Conservation (phyloP, 352 stramenopile genomes). For the Phytophthora tubulina region DNA sequence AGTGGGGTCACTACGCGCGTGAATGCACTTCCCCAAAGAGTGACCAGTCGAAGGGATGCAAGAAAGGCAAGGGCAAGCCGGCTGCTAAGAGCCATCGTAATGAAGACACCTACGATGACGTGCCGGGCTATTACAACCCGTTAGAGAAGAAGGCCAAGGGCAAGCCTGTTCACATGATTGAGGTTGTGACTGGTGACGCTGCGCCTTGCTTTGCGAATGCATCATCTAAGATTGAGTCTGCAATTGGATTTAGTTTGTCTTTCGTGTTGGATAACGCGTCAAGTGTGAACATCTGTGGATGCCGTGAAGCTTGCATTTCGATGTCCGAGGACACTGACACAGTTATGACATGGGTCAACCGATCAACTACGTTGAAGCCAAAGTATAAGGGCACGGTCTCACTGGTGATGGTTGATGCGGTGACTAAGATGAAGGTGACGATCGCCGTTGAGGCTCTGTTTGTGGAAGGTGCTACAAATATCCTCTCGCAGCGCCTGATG, state of each 20-base stretch:
- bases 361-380: background rate
- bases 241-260: background rate
- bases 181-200: background rate
- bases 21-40: constrained; percentile 6
- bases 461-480: constrained; percentile 15
- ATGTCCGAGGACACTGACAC: background rate
- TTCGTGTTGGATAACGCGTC: constrained; percentile 22
- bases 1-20: constrained; percentile 13
- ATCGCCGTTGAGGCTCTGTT: constrained; percentile 17
- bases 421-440: background rate
- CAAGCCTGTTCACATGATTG: constrained; percentile 7
- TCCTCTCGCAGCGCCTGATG: constrained; percentile 6
- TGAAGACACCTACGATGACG: constrained; percentile 6
- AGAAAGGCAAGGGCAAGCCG: background rate
- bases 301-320: background rate
- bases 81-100: background rate
- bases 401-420: background rate
- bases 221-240: background rate
- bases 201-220: background rate
- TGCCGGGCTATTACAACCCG: constrained; percentile 3
- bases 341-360: background rate
- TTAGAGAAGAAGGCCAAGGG: background rate
- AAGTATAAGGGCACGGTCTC: constrained; percentile 7
- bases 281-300: background rate
- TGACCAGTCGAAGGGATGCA: background rate